Base-by-base conservation (phyloP, 495 filamentous ascomycete genomes). In the Thozetella sp. region DNA sequence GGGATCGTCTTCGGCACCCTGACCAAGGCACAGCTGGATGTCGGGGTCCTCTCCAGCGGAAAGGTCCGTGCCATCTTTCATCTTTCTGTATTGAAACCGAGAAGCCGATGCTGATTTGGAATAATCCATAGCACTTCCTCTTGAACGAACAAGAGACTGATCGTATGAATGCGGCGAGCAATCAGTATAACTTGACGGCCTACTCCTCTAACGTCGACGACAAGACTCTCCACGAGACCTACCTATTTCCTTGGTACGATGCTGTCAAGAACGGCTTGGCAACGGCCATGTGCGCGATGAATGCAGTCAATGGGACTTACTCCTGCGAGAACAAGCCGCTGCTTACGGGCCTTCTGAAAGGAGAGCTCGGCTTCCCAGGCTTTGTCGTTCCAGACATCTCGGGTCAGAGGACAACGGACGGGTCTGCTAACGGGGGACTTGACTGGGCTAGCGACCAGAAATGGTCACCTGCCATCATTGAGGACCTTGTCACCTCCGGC, bases 391-490 rank as follows among this genome's bases (percentile, higher is more conserved):
- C 30, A 6, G 30, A 37, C 30, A 15, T 6, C 6, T 37, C 30
- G 30, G 30, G 6, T 37, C 30, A 37, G 30, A 6, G 6, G 6
- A 37, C 6, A 6, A 37, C 6, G 6, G 6, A 37, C 30, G 30
- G 15, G 6, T 37, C 30, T 6, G 30, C 30, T 15, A 37, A 37
- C 15, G 30, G 6, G 6, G 30, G 30, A 6, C 30, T 37, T 15
- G 30, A 37, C 15, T 37, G 15, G 6, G 6, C 30, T 6, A 6
- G 6, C 6, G 15, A 37, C 30, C 6, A 15, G 15, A 6, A 6
- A 12, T 96, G 80, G 78, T 96, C 87, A 86, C 93, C 91, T n/a
- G 75, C 86, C 22, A 96, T 94, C 72, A 78, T 96, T 56, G 73
- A 92, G 1, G 70, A 90, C 57, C 86, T 88, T 10, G 86, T 95